Evolutionary conservation across 2,329 filamentous ascomycete genomes (phyloP).

Genomic region (Penicillium sp.): DNA sequence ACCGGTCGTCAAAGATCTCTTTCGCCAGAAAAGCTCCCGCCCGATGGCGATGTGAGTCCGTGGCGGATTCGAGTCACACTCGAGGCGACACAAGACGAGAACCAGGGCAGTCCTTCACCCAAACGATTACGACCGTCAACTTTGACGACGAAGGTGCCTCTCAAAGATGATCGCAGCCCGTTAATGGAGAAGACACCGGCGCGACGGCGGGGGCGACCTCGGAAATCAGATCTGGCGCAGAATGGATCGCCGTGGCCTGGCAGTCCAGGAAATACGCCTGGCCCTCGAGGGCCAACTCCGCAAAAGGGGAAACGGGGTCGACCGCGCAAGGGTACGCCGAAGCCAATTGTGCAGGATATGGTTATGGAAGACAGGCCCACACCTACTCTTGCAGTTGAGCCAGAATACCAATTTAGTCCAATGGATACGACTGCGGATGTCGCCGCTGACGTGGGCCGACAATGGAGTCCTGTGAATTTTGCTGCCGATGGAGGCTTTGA

Average conservation of each 20-base stretch:
- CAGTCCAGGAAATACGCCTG: slow-evolving; percentile 28
- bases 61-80: slow-evolving; percentile 47
- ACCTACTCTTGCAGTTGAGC: slow-evolving; percentile 4
- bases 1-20: slow-evolving; percentile 26
- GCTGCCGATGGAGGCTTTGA: slow-evolving; percentile 12
- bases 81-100: slow-evolving; percentile 44
- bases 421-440: slow-evolving; percentile 27
- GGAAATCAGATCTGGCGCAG: slow-evolving; percentile 36
- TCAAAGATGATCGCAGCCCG: slow-evolving; percentile 35
- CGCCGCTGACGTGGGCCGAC: slow-evolving; percentile 15
- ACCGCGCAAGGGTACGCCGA: slow-evolving; percentile 34
- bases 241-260: slow-evolving; percentile 34
- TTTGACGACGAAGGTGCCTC: slow-evolving; percentile 39
- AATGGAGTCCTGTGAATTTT: slow-evolving; percentile 17
- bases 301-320: slow-evolving; percentile 35
- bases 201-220: slow-evolving; percentile 39
- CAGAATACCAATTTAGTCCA: slow-evolving; percentile 14
- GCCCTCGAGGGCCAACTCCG: slow-evolving; percentile 21
- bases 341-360: slow-evolving; percentile 11
- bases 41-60: slow-evolving; percentile 41
- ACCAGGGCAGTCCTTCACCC: slow-evolving; percentile 27
- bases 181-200: slow-evolving; percentile 35
- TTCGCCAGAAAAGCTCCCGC: slow-evolving; percentile 36
- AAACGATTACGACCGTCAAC: slow-evolving; percentile 31
- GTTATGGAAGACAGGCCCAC: slow-evolving; percentile 16